These are phyloP conservation scores for Colletotrichum sp. DNA, from an alignment of 2,329 filamentous ascomycete genomes.

Conservation along the genomic window DNA sequence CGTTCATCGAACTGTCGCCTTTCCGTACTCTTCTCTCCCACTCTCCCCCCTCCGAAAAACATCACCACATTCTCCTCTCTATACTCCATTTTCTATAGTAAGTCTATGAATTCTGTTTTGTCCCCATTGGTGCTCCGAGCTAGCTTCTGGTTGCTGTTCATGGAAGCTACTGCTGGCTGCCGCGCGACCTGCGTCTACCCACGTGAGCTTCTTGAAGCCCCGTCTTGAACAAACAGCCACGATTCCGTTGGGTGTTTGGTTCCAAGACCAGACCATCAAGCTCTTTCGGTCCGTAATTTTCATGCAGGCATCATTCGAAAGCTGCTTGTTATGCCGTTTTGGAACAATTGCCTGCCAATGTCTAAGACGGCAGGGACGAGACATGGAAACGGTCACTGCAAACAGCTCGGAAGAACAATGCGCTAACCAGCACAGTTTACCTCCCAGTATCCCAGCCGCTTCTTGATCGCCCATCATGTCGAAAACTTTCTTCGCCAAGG, in stretches of 20 bases:
- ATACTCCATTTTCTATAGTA: neutral
- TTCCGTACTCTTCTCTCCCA: conserved; percentile 7
- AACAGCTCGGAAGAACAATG: neutral
- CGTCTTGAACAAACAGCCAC: neutral
- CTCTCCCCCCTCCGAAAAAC: conserved; percentile 15
- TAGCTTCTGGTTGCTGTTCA: neutral
- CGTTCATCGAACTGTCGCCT: conserved; percentile 7
- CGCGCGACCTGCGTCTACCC: conserved; percentile 1
- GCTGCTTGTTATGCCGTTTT: neutral
- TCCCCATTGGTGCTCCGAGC: neutral
- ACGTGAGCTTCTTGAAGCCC: neutral
- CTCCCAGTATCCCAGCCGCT: neutral
- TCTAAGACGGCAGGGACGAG: neutral
- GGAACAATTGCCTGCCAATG: neutral
- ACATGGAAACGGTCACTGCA: neutral
- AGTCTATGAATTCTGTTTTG: neutral
- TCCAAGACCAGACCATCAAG: neutral
- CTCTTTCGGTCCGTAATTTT: neutral
- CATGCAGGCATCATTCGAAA: neutral
- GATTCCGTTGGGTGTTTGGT: neutral
- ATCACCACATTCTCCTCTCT: neutral
- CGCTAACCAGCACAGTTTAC: neutral
- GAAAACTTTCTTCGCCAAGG: conserved; percentile 69
- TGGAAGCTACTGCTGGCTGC: neutral
- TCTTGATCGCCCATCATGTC: conserved; percentile 43